Evolutionary conservation across 2,329 filamentous ascomycete species (phyloP).

Genomic region (Calonectria pseudoturangicola): DNA sequence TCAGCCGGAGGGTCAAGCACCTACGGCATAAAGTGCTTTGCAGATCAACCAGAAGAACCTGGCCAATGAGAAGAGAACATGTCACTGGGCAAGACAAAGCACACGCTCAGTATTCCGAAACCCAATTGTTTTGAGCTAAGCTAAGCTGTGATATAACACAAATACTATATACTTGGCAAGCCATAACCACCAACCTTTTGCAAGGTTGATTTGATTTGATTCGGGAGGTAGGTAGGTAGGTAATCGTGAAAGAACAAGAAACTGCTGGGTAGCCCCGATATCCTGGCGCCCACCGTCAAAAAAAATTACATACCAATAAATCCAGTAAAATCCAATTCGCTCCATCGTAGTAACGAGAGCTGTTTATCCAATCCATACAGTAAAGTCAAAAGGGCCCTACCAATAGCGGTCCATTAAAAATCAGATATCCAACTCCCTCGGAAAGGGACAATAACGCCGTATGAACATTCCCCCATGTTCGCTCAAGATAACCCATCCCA

Average conservation of each 20-base stretch:
- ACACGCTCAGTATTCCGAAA: slow-evolving; percentile 16
- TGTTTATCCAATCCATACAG: slow-evolving; percentile 26
- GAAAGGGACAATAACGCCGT: slow-evolving; percentile 22
- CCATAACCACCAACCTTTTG: slow-evolving; percentile 28
- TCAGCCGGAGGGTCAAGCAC: background rate
- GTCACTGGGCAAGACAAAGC: background rate
- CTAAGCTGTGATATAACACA: slow-evolving; percentile 17
- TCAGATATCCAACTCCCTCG: slow-evolving; percentile 24
- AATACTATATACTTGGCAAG: slow-evolving; percentile 35
- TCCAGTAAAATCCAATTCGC: slow-evolving; percentile 39
- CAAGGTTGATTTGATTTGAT: slow-evolving; percentile 1
- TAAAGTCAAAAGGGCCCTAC: slow-evolving; percentile 20
- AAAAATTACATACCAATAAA: slow-evolving; percentile 36
- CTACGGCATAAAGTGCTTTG: slow-evolving; percentile 30
- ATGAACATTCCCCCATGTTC: slow-evolving; percentile 34
- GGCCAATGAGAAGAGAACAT: slow-evolving; percentile 2
- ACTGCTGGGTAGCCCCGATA: slow-evolving; percentile 22
- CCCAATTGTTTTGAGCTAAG: slow-evolving; percentile 22
- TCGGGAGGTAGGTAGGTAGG: background rate
- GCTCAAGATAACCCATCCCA: slow-evolving; percentile 16
- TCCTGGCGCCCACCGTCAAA: slow-evolving; percentile 19
- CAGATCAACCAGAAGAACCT: background rate
- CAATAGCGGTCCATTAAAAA: slow-evolving; percentile 40
- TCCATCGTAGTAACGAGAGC: slow-evolving; percentile 39
- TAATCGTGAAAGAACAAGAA: slow-evolving; percentile 27